Evolutionary conservation across 1,139 yeast genomes (phyloP).

Genomic region (Nadsonia commutata): DNA sequence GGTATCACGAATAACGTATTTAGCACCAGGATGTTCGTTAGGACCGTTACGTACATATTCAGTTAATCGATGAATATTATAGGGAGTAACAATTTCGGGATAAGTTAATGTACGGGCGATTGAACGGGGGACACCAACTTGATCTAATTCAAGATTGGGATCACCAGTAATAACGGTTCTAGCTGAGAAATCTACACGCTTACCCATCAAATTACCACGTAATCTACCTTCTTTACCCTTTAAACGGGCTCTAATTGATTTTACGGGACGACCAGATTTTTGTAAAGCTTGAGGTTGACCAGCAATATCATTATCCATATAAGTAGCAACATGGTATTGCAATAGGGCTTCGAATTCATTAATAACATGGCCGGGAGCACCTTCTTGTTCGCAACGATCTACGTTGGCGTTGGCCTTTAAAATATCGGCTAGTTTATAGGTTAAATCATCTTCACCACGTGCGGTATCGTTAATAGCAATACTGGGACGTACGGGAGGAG

Average conservation of each 20-base stretch:
- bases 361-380: constrained; percentile 96
- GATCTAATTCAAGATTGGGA: constrained; percentile 92
- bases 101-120: constrained; percentile 91
- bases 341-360: constrained; percentile 90
- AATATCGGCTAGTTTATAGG: constrained; percentile 93
- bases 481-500: constrained; percentile 98
- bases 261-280: constrained; percentile 96
- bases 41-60: constrained; percentile 96
- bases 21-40: constrained; percentile 98
- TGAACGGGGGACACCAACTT: constrained; percentile 95
- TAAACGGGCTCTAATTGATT: constrained; percentile 93
- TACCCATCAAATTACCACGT: constrained; percentile 98
- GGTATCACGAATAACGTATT: constrained; percentile 92
- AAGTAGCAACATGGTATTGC: constrained; percentile 98
- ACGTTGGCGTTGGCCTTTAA: constrained; percentile 92
- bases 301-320: constrained; percentile 99
- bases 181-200: constrained; percentile 98
- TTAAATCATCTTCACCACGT: constrained; percentile 97
- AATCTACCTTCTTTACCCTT: constrained; percentile 99
- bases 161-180: constrained; percentile 99
- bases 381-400: constrained; percentile 92
- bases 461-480: constrained; percentile 98
- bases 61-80: constrained; percentile 83
- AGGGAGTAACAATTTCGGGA: constrained; percentile 96
- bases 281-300: constrained; percentile 99